Percentiles rank a stretch among this genome's conserved stretches.
Evolutionary conservation across 2,329 filamentous ascomycete species (phyloP).

Genomic region (Colletotrichum liriopes): DNA sequence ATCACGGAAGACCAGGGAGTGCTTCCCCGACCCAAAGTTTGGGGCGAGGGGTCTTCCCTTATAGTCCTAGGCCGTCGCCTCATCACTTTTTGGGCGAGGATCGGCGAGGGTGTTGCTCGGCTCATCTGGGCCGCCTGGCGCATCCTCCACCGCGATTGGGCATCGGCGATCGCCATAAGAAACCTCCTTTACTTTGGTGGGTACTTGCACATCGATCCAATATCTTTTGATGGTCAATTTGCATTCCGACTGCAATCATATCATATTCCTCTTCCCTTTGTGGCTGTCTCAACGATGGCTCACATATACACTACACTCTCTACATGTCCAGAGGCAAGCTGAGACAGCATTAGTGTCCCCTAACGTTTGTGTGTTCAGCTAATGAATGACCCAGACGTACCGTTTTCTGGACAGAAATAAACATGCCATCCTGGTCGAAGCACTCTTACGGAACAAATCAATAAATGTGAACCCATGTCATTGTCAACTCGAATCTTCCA

Average conservation of each 20-base stretch:
- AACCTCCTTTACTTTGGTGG: slow-evolving; percentile 2
- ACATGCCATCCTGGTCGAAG: neutral
- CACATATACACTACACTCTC: neutral
- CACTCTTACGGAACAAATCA: slow-evolving; percentile 25
- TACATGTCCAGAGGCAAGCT: neutral
- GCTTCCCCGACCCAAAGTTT: slow-evolving; percentile 10
- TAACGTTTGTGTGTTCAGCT: slow-evolving; percentile 31
- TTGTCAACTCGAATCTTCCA: slow-evolving; percentile 2
- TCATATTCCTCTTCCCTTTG: neutral
- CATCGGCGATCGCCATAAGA: neutral
- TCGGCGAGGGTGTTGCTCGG: slow-evolving; percentile 3
- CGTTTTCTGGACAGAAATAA: neutral
- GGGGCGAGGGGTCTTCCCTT: neutral
- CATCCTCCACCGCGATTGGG: slow-evolving; percentile 8
- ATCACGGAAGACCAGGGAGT: slow-evolving; percentile 10
- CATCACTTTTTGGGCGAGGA: neutral
- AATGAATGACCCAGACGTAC: neutral
- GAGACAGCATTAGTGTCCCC: slow-evolving; percentile 19
- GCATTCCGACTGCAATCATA: neutral
- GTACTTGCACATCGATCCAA: neutral
- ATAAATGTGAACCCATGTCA: slow-evolving; percentile 37
- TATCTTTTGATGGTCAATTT: neutral
- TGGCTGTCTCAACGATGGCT: neutral
- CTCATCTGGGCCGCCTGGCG: neutral
- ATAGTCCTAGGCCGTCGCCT: neutral